Evolutionary conservation across 257 asterid species (phyloP).

Genomic region (Ehretia macrophylla): DNA sequence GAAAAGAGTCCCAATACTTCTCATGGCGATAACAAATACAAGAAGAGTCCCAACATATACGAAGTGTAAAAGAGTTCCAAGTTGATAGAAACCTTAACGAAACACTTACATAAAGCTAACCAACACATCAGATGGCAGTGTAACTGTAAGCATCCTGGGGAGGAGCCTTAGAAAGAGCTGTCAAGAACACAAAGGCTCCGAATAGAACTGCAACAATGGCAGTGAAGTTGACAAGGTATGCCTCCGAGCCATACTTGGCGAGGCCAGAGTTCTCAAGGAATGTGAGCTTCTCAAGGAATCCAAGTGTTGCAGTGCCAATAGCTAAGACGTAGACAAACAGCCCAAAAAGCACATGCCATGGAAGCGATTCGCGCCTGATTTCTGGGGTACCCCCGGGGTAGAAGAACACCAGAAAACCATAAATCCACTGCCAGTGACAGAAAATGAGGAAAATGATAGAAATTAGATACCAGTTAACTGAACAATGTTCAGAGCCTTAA

Average conservation of each 20-base stretch:
- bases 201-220: slow-evolving; percentile 73
- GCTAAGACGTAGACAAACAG: slow-evolving; percentile 57
- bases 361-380: slow-evolving; percentile 67
- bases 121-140: slow-evolving; percentile 43
- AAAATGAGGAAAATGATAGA: neutral
- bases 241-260: slow-evolving; percentile 77
- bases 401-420: slow-evolving; percentile 81
- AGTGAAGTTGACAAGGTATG: slow-evolving; percentile 83
- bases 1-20: no score
- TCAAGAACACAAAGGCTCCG: slow-evolving; percentile 71
- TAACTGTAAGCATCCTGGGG: slow-evolving; percentile 61
- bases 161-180: slow-evolving; percentile 53
- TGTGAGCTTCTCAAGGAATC: slow-evolving; percentile 90
- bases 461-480: neutral
- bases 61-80: neutral
- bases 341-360: slow-evolving; percentile 91
- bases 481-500: neutral
- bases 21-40: neutral
- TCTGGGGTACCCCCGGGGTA: slow-evolving; percentile 78
- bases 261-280: slow-evolving; percentile 71
- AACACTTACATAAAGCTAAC: neutral
- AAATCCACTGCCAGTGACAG: slow-evolving; percentile 74
- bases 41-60: neutral
- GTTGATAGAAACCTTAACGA: neutral
- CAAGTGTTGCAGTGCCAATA: slow-evolving; percentile 58